Conservation (phyloP, 768 basidiomycete genomes). For the Trametes meyenii region DNA sequence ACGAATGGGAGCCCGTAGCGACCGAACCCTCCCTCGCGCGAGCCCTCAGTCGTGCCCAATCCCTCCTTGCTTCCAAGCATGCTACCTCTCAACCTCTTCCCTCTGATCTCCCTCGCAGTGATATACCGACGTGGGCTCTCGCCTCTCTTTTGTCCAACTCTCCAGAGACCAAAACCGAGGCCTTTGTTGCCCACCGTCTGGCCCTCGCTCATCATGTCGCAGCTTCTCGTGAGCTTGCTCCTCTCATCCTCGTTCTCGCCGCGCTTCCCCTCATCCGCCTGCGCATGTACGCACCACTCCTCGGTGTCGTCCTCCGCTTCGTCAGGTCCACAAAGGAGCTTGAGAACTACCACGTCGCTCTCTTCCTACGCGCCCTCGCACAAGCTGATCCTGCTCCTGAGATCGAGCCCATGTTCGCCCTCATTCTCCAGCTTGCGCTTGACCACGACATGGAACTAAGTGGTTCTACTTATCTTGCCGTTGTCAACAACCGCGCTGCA, state of each 20-base stretch:
- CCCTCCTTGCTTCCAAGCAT: background rate
- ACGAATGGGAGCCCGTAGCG: constrained; percentile 14
- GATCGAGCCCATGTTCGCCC: background rate
- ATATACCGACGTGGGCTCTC: constrained; percentile 55
- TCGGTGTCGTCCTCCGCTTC: constrained; percentile 36
- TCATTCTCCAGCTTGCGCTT: constrained; percentile 6
- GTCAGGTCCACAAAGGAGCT: constrained; percentile 37
- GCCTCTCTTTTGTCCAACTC: constrained; percentile 51
- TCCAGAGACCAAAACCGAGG: constrained; percentile 49
- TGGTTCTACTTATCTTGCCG: background rate
- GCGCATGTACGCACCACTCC: constrained; percentile 48
- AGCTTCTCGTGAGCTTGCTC: constrained; percentile 38
- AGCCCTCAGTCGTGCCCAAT: constrained; percentile 7
- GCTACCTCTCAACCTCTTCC: background rate
- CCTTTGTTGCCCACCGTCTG: constrained; percentile 46
- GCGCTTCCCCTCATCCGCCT: constrained; percentile 53
- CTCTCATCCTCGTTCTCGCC: constrained; percentile 49
- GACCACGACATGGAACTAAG: background rate
- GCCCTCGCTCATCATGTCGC: constrained; percentile 42
- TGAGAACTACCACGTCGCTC: constrained; percentile 16
- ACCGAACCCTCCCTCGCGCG: background rate
- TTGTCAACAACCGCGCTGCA: constrained; percentile 1
- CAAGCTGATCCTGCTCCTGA: background rate
- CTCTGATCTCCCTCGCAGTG: background rate
- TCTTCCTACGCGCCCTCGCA: constrained; percentile 13